Evolutionary conservation across 352 stramenopile species (phyloP), one percentile per base, ranked within the genome.

Genomic region (Pythium plurisporium): DNA sequence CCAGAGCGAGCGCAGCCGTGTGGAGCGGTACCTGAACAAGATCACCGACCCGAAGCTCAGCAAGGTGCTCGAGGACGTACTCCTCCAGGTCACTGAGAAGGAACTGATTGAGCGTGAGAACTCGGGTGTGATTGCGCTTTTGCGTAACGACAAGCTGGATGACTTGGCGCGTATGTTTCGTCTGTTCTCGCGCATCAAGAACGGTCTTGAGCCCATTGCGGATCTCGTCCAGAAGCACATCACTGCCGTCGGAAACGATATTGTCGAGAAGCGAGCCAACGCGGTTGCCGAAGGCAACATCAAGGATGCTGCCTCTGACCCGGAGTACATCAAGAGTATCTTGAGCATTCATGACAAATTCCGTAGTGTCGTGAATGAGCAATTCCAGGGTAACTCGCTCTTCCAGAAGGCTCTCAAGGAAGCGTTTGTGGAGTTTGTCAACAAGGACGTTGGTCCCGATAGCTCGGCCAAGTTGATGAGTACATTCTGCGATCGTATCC

Each of bases 371-470:
- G 96, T 99, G 55, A 97, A 97, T 57, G 89, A 98, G 40, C 94
- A 99, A 57, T 99, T 99, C 74, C 77, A 84, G 9, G 91, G 87
- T 42, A 97, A 99, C 67, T 95, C 95, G 30, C 82, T 99, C 1
- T 99, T 99, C 65, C 96, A 99, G 76, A 99, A 99, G 79, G 97
- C 96, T 3, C 76, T 99, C 41, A 99, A 99, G 76, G 97, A 99
- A 52, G 97, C 97, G 0, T 99, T 99, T 73, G 95, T 98, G 25
- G 95, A 98, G 62, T 98, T 99, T 74, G 91, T 99, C 11, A 99
- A 99, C 80, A 98, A 97, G 59, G 95, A 99, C 57, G 96, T 99
- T 1, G 96, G 86, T 2, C 94, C 97, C 10, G 96, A 95, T 76
- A 98, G 93, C 61, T 99, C 97, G 52, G 97, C 97, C 2, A 98